Base-by-base conservation (phyloP, 441 rosid species). In the Flueggea neowawraea region DNA sequence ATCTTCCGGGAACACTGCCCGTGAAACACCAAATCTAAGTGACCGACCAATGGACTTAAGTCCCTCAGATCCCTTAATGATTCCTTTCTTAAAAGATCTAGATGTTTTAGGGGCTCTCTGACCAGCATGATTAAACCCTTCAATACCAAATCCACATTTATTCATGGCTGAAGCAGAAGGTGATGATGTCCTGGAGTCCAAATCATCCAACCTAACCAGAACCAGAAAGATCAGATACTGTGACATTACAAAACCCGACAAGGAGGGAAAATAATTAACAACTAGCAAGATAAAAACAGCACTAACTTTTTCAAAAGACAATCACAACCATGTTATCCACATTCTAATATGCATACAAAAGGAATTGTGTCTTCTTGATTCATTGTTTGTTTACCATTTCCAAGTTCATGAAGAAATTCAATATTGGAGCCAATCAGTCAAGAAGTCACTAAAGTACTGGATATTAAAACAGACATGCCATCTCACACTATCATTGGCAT, bases 1-100 rank as follows among this genome's bases (percentile, higher is more conserved):
- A 76, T 95, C 99, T 79, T 95, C 99, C 0, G 99, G 95, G 67
- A 91, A 95, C 48, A 95, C 97, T 1, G 94, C 96, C 22, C 91
- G 81, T 33, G 97, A 80, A 61, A 95, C 98, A 50, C 97, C 97
- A 58, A 92, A 82, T 57, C 97, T 75, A 62, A 95, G 91, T 17
- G 99, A 88, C 49, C 96, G 88, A 52, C 99, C 98, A 69, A 95
- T 72, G 57, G 99, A 90, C 72, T 80, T 88, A 28, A 95, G 95
- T 33, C 99, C 99, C 73, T 80, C 93, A n/a, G 97, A 92, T 45
- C 99, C 98, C 68, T 72, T 90, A 62, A 65, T 84, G 73, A 95
- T 78, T 45, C 98, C 95, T 76, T 65, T 81, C 72, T 86, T 89
- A 49, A 95, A 88, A 50, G 97, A 89, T 69, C 82, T 84, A 49